Evolutionary conservation across 2,329 filamentous ascomycete genomes (phyloP), one percentile per base, ranked within the genome.

Genomic region (Phyllachora maydis): DNA sequence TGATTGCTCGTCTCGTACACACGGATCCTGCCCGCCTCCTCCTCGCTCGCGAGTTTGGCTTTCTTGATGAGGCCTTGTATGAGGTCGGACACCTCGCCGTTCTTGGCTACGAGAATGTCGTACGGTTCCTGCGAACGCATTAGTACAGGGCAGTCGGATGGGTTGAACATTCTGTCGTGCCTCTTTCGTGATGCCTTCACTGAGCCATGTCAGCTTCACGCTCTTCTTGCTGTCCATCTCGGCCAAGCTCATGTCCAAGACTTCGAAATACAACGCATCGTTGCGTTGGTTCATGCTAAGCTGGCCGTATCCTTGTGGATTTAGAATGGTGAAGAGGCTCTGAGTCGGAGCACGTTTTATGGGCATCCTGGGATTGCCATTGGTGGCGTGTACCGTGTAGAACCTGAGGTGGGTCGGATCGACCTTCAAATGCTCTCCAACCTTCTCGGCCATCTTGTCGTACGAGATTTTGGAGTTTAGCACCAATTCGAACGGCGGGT

Each of bases 141-240:
- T 22, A 45, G 30, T 22, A 21, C 18, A 12, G 38, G 28, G 38
- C 11, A 9, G 6, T 11, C 4, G 21, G 6, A 16, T 21, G 4
- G 16, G 11, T 6, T 11, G 12, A 17, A 13, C n/a, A 12, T 23
- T 11, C 5, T 10, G 19, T 42, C 60, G 46, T 48, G 79, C 77
- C 52, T 92, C 83, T 54, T 93, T 95, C 8, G 69, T 69, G 31
- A 95, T 74, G 20, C 88, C 88, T 32, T 98, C 88, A 19, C 73
- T 76, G 21, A 98, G 55, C 68, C 76, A 85, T 2, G 60, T 77
- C 22, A 98, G 52, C 45, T 78, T 85, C 32, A 95, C 54, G 27
- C 56, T 67, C 54, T 90, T 93, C 55, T 91, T 88, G 27, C 78
- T 88, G 41, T 98, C 88, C 20, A 91, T 59, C 46, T 98, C 90